Base-by-base conservation (phyloP, 148 eudicot species). In the Arbutus unedo region DNA sequence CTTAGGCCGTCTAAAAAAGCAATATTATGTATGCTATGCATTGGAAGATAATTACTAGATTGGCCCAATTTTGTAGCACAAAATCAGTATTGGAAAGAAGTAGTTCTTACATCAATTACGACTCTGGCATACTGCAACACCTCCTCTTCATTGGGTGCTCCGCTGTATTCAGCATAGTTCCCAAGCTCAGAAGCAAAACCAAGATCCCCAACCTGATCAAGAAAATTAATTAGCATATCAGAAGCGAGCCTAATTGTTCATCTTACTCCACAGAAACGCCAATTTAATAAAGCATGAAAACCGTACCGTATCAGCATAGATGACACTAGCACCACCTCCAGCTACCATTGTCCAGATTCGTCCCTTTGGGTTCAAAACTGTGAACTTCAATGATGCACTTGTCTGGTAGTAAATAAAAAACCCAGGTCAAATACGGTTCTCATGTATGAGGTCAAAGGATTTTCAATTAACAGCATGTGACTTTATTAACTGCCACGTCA, bases 261-360 rank as follows among this genome's bases (percentile, higher is more conserved):
- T 57, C 50, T 44, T 57, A 59, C 43, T 59, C 51, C 7, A 23
- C 10, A 43, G 14, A 9, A 49, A n/a, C 8, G 6, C 19, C 7
- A 21, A 50, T 75, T 16, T 75, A 18, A 38, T 7, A 10, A 18
- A 59, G 38, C 16, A 56, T n/a, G 43, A 84, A 79, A 82, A 83
- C 74, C 84, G 5, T 44, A 92, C 95, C 0, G 94, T 92, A 86
- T 92, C 95, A 3, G 95, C 95, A 81, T 92, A 92, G 83, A 92
- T 92, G 74, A 92, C 93, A 83, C 95, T 90, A 68, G 95, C 95
- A 53, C 95, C 95, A 82, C 95, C 95, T 55, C 95, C 95, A 78
- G 95, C 95, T 80, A 92, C 95, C 95, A 92, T 92, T 25, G 95
- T 92, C 95, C 95, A 92, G 85, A 92, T 92, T 78, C 93, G 81